A percentile compares a stretch with the other conserved stretches of the same genome.
Conservation (phyloP, 169 alveolate species). For the Plasmodium gallinaceum region DNA sequence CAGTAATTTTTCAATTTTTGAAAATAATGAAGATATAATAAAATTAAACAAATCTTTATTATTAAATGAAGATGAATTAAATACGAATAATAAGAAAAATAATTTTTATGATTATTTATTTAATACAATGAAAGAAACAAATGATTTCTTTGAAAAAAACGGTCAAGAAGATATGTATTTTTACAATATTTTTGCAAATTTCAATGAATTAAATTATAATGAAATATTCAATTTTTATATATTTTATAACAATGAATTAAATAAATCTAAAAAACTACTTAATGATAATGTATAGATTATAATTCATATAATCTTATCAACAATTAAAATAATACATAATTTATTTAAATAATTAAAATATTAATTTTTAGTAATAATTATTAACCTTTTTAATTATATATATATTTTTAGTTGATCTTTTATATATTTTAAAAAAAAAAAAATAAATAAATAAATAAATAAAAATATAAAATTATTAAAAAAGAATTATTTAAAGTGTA, state of each 20-base stretch:
- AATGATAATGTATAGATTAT: neutral
- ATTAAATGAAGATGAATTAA: neutral
- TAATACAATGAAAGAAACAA: conserved; percentile 10
- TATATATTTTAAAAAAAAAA: too few relatives aligned
- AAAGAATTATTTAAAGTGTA: too few relatives aligned
- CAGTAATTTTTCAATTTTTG: conserved; percentile 17
- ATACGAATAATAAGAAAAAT: neutral
- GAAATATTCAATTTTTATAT: conserved; percentile 21
- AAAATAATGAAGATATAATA: conserved; percentile 33
- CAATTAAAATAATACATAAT: neutral
- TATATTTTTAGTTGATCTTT: too few relatives aligned
- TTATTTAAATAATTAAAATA: too few relatives aligned
- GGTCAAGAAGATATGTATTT: conserved; percentile 16
- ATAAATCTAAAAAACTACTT: neutral
- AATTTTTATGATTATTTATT: conserved; percentile 24
- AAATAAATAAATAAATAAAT: too few relatives aligned
- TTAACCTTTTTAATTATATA: too few relatives aligned
- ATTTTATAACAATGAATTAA: conserved; percentile 8
- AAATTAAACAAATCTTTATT: conserved; percentile 28
- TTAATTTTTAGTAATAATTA: too few relatives aligned
- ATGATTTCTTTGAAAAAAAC: conserved; percentile 20
- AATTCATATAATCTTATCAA: neutral
- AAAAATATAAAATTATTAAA: too few relatives aligned
- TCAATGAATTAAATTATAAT: conserved; percentile 46
- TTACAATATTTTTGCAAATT: conserved; percentile 36